Percentiles rank a stretch among this genome's conserved stretches.
Evolutionary conservation across 228 moss, liverwort and hornwort species (phyloP).

Genomic region (Sphagnum magellanicum): DNA sequence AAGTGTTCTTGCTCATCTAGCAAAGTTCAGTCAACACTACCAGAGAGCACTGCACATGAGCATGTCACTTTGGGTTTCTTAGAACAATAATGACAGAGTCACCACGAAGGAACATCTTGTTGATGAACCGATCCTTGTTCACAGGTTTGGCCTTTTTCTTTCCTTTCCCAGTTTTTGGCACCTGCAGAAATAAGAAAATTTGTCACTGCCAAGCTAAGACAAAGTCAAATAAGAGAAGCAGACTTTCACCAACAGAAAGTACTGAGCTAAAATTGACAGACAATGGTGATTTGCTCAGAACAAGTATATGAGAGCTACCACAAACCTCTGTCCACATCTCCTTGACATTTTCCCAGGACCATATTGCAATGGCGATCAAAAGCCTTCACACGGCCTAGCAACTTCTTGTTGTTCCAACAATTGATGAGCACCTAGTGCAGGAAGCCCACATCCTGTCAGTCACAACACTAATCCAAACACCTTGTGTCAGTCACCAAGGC

Average conservation of each 20-base stretch:
- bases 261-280: neutral
- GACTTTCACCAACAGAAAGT: too few species aligned
- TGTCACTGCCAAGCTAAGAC: too few species aligned
- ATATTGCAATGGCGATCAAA: conserved; percentile 97
- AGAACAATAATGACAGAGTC: conserved; percentile 95
- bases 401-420: conserved; percentile 93
- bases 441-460: too few species aligned
- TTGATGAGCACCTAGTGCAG: conserved; percentile 74
- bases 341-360: conserved; percentile 91
- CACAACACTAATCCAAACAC: too few species aligned
- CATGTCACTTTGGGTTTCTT: conserved; percentile 80
- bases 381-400: conserved; percentile 90
- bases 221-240: too few species aligned
- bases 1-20: too few species aligned
- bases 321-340: conserved; percentile 98
- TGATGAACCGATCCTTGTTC: conserved; percentile 93
- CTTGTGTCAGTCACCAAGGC: too few species aligned
- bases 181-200: conserved; percentile 20
- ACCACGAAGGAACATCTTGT: conserved; percentile 95
- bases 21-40: too few species aligned
- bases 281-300: neutral
- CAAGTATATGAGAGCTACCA: neutral
- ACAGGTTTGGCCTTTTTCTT: conserved; percentile 94
- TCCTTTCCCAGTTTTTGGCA: conserved; percentile 90
- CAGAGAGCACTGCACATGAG: neutral